phyloP scores from a whole-genome alignment of 495 filamentous ascomycete species.

The Apodospora peruviana region DNA sequence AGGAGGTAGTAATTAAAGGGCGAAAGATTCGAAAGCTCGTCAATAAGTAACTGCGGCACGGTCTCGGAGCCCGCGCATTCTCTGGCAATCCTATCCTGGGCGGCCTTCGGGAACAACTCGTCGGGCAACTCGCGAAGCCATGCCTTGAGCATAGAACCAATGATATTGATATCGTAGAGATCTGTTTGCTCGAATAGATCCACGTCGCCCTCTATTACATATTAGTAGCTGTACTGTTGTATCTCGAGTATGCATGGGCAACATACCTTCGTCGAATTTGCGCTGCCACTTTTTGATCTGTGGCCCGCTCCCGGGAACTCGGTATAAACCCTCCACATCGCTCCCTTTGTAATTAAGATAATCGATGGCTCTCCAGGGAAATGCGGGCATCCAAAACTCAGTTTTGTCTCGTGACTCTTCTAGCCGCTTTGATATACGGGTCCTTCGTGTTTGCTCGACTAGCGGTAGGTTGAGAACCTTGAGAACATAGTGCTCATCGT shows the following conservation, averaged over 20 bases:
- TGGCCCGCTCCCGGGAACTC: slow-evolving; percentile 76
- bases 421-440: slow-evolving; percentile 77
- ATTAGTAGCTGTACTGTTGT: slow-evolving; percentile 21
- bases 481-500: slow-evolving; percentile 69
- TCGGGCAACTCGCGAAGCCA: slow-evolving; percentile 94
- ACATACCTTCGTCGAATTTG: slow-evolving; percentile 71
- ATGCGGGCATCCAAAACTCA: slow-evolving; percentile 93
- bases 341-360: slow-evolving; percentile 88
- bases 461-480: slow-evolving; percentile 76
- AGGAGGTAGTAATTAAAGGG: slow-evolving; percentile 95
- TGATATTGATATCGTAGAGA: slow-evolving; percentile 89
- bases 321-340: slow-evolving; percentile 85
- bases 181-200: slow-evolving; percentile 77
- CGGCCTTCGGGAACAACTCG: slow-evolving; percentile 77
- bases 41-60: slow-evolving; percentile 74
- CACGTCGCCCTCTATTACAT: slow-evolving; percentile 64
- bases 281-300: slow-evolving; percentile 84
- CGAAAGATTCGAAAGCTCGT: slow-evolving; percentile 83
- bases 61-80: slow-evolving; percentile 69
- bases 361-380: slow-evolving; percentile 88
- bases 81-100: slow-evolving; percentile 66
- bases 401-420: slow-evolving; percentile 86
- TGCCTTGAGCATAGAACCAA: slow-evolving; percentile 85
- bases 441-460: slow-evolving; percentile 77
- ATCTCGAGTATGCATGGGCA: background rate